These are phyloP conservation scores for Talaromyces stipitatus DNA, from an alignment of 495 filamentous ascomycete species.

Conservation along the genomic window DNA sequence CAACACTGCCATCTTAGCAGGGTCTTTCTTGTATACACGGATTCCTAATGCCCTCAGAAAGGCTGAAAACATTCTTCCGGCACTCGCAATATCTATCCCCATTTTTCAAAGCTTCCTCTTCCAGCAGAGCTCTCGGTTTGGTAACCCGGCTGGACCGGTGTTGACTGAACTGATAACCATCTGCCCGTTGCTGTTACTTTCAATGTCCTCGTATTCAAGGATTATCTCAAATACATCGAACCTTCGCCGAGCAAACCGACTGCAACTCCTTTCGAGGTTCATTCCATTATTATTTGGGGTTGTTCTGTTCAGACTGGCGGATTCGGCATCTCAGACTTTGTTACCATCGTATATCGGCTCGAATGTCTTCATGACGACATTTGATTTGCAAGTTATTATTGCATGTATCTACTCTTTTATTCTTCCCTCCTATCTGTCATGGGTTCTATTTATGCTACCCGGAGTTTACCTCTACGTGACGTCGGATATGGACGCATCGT, in stretches of 20 bases:
- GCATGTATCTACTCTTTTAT: constrained; percentile 54
- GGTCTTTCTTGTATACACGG: constrained; percentile 52
- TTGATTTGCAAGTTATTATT: constrained; percentile 62
- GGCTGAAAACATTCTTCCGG: constrained; percentile 45
- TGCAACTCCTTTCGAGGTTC: constrained; percentile 47
- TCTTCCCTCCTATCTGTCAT: constrained; percentile 53
- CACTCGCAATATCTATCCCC: constrained; percentile 69
- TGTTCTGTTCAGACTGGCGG: constrained; percentile 44
- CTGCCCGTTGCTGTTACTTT: constrained; percentile 64
- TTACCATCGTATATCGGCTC: constrained; percentile 43
- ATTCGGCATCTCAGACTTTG: constrained; percentile 33
- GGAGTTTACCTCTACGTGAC: constrained; percentile 61
- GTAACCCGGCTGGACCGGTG: constrained; percentile 62
- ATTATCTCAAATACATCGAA: constrained; percentile 48
- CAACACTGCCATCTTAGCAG: constrained; percentile 51
- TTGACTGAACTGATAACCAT: constrained; percentile 65
- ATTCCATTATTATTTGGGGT: constrained; percentile 55
- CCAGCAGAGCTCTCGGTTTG: constrained; percentile 52
- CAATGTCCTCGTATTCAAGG: constrained; percentile 56
- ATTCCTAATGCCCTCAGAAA: constrained; percentile 15
- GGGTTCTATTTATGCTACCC: constrained; percentile 53
- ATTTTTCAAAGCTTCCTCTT: constrained; percentile 61
- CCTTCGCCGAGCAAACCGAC: constrained; percentile 46
- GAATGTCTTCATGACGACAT: constrained; percentile 55
- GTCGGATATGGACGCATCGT: constrained; percentile 64